These are phyloP conservation scores for Arthrobotrys megalospora DNA, from an alignment of 2,329 filamentous ascomycete species.

Conservation along the genomic window DNA sequence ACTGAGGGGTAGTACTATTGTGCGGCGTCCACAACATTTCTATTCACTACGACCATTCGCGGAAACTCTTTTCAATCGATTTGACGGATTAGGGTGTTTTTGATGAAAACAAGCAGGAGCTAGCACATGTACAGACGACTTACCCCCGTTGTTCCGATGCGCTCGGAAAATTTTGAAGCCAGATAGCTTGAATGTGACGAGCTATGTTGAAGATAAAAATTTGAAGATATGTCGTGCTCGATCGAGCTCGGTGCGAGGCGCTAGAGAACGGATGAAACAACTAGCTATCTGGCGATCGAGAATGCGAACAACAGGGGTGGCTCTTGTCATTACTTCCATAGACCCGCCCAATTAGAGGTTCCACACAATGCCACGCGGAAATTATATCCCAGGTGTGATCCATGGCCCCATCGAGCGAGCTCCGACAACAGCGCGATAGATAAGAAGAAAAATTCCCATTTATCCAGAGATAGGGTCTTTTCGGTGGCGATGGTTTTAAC, in stretches of 20 bases:
- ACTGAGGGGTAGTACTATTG: too few species aligned
- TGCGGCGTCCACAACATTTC: too few species aligned
- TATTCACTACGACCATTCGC: not conserved
- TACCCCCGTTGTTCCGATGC: too few species aligned
- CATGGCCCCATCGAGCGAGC: slow-evolving; percentile 28
- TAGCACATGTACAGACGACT: too few species aligned
- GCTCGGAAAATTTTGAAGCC: too few species aligned
- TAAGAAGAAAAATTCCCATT: slow-evolving; percentile 44
- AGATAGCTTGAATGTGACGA: too few species aligned
- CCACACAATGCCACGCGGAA: slow-evolving; percentile 42
- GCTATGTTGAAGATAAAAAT: too few species aligned
- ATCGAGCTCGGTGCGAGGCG: not conserved
- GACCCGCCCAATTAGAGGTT: slow-evolving; percentile 31
- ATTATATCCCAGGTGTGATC: slow-evolving; percentile 37
- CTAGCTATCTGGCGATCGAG: slow-evolving; percentile 33
- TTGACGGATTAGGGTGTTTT: too few species aligned
- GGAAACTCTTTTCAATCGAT: too few species aligned
- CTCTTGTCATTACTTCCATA: slow-evolving; percentile 12
- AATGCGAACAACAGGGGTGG: slow-evolving; percentile 24
- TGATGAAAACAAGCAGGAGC: too few species aligned
- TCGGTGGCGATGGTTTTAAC: slow-evolving; percentile 17
- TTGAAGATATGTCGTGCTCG: too few species aligned
- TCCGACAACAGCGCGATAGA: slow-evolving; percentile 49
- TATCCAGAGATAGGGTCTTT: slow-evolving; percentile 50
- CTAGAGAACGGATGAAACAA: slow-evolving; percentile 51